Evolutionary conservation across 148 eudicot genomes (phyloP).

Genomic region (Spergularia marina): DNA sequence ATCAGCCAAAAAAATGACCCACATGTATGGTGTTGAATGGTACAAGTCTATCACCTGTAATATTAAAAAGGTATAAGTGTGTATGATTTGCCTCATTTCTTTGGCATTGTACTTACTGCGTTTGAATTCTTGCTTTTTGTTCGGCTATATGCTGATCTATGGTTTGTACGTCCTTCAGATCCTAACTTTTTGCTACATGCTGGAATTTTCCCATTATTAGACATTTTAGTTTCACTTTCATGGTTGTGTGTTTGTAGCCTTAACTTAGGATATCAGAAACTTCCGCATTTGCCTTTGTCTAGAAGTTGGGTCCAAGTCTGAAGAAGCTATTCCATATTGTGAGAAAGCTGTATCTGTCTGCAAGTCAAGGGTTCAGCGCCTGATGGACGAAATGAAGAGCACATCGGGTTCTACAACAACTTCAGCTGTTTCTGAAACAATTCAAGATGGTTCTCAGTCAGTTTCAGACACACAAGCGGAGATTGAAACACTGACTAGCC

Average conservation of each 20-base stretch:
- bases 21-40: not conserved
- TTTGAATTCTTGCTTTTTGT: not conserved
- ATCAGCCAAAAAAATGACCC: not conserved
- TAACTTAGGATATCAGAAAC: conserved; percentile 60
- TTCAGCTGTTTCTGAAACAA: conserved; percentile 35
- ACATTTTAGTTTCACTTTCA: not conserved
- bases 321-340: conserved; percentile 90
- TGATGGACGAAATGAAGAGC: conserved; percentile 48
- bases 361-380: conserved; percentile 72
- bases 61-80: not conserved
- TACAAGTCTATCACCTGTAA: too few relatives aligned
- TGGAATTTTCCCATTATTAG: not conserved
- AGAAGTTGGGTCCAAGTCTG: conserved; percentile 71
- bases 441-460: conserved; percentile 32
- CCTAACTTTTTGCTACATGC: not conserved
- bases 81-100: not conserved
- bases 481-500: conserved; percentile 59
- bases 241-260: conserved; percentile 29
- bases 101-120: not conserved
- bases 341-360: conserved; percentile 77
- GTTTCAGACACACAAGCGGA: conserved; percentile 53
- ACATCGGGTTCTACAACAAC: conserved; percentile 25
- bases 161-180: not conserved
- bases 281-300: conserved; percentile 86
- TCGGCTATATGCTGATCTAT: not conserved